phyloP scores from a whole-genome alignment of 2,329 filamentous ascomycete species.

The Pseudogymnoascus sp. region DNA sequence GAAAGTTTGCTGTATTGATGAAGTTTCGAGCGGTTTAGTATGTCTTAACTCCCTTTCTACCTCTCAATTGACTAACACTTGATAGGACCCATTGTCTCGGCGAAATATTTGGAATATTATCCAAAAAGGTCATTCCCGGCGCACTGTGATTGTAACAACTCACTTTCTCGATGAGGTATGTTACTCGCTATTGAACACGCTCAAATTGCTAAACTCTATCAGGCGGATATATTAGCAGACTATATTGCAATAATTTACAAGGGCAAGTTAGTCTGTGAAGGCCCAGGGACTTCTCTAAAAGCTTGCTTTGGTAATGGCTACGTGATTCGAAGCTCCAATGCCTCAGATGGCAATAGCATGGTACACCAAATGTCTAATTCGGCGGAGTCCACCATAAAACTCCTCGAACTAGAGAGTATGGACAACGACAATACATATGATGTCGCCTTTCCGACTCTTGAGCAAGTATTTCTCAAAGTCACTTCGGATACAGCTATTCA shows the following conservation, averaged over 20 bases:
- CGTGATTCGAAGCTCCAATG: conserved; percentile 24
- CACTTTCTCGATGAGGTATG: conserved; percentile 54
- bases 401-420: conserved; percentile 44
- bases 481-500: conserved; percentile 42
- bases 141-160: conserved; percentile 56
- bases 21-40: conserved; percentile 51
- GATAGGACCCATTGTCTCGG: conserved; percentile 48
- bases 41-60: background rate
- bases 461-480: conserved; percentile 59
- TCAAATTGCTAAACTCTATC: background rate
- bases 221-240: conserved; percentile 54
- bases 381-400: conserved; percentile 43
- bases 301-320: conserved; percentile 53
- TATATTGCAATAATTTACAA: conserved; percentile 57
- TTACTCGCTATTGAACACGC: background rate
- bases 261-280: conserved; percentile 52
- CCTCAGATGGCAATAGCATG: conserved; percentile 13
- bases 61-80: conserved; percentile 11
- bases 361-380: conserved; percentile 35
- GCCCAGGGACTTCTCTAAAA: conserved; percentile 55
- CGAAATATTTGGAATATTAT: conserved; percentile 63
- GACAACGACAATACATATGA: conserved; percentile 47
- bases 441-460: conserved; percentile 54
- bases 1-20: conserved; percentile 55
- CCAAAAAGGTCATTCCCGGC: conserved; percentile 48